These are phyloP conservation scores for Fusarium devonianum DNA, from an alignment of 2,329 filamentous ascomycete species.

Conservation along the genomic window DNA sequence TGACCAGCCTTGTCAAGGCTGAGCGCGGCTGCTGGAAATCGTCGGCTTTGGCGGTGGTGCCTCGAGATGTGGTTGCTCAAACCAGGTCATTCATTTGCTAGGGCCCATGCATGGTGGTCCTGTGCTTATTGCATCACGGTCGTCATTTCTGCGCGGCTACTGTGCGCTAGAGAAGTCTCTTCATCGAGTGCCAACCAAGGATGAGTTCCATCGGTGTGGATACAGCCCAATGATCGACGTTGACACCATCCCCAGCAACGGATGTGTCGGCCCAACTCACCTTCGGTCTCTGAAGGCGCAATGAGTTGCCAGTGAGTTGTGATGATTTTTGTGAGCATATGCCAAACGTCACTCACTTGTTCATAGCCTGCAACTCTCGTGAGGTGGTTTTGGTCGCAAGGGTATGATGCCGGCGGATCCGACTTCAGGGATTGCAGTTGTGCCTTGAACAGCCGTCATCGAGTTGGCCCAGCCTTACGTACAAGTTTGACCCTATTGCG, in stretches of 20 bases:
- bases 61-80: neutral
- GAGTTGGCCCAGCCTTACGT: constrained; percentile 3
- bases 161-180: neutral
- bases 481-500: neutral
- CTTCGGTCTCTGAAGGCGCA: neutral
- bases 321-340: neutral
- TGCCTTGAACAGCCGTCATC: neutral
- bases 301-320: neutral
- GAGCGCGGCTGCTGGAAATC: neutral
- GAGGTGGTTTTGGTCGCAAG: neutral
- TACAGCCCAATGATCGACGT: constrained; percentile 15
- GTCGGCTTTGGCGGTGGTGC: neutral
- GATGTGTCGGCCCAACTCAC: constrained; percentile 22
- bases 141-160: constrained; percentile 1
- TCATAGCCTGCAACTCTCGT: neutral
- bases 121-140: constrained; percentile 1
- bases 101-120: neutral
- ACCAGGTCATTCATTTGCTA: neutral
- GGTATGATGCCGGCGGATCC: neutral
- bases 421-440: neutral
- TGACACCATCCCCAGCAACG: neutral
- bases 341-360: neutral
- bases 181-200: neutral
- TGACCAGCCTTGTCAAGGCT: neutral
- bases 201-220: constrained; percentile 16